Percentiles rank a stretch among this genome's conserved stretches.
phyloP scores from a whole-genome alignment of 257 asterid species.

The Mentha longifolia region DNA sequence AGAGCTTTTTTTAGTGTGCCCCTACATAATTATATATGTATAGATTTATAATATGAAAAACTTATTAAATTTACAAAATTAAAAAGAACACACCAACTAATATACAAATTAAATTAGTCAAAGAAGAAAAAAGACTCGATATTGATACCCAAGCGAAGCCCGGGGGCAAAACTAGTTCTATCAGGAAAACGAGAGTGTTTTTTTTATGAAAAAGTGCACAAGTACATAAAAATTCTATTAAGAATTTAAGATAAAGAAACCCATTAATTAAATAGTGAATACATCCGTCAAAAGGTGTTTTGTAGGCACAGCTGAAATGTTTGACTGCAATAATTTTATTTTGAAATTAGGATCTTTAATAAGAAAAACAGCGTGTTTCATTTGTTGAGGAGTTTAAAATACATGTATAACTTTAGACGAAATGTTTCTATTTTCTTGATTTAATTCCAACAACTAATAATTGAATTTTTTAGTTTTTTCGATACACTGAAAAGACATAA shows the following conservation, averaged over 20 bases:
- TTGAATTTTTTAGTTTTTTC: neutral
- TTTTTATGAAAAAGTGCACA: neutral
- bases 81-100: too few relatives aligned
- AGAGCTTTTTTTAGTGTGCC: too few relatives aligned
- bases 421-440: neutral
- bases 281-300: conserved; percentile 34
- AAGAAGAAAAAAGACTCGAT: too few relatives aligned
- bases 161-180: too few relatives aligned
- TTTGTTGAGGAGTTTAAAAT: conserved; percentile 1
- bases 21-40: too few relatives aligned
- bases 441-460: neutral
- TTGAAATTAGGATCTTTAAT: neutral
- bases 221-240: conserved; percentile 25
- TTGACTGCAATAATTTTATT: conserved; percentile 32
- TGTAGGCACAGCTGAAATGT: conserved; percentile 35
- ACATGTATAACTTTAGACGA: neutral
- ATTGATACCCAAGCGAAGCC: too few relatives aligned
- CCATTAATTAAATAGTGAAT: conserved; percentile 10
- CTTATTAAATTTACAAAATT: too few relatives aligned
- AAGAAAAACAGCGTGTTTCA: neutral
- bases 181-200: too few relatives aligned
- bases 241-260: neutral
- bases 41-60: too few relatives aligned
- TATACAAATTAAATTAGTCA: too few relatives aligned
- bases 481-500: neutral